phyloP scores from a whole-genome alignment of 192 early-diverging fungal species.

The Coemansia sp. region DNA sequence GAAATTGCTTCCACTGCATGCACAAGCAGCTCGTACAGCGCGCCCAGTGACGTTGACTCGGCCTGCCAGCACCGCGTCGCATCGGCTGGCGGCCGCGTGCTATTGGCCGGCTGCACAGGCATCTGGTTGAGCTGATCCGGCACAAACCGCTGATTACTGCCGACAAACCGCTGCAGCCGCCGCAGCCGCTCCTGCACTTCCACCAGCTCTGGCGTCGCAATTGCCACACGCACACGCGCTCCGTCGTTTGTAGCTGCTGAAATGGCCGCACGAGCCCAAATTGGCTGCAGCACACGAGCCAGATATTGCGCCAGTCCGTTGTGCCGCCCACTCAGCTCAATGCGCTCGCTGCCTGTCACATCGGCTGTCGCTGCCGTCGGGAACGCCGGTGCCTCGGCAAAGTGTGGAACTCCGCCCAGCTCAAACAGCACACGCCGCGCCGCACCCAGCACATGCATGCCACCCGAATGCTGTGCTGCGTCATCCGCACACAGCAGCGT shows the following conservation, averaged over 20 bases:
- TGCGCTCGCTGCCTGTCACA: slow-evolving; percentile 17
- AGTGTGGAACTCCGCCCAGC: slow-evolving; percentile 45
- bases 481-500: slow-evolving; percentile 62
- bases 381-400: slow-evolving; percentile 35
- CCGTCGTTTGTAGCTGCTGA: slow-evolving; percentile 1
- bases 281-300: slow-evolving; percentile 65
- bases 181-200: slow-evolving; percentile 50
- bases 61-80: slow-evolving; percentile 56
- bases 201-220: slow-evolving; percentile 34
- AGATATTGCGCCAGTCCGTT: slow-evolving; percentile 78
- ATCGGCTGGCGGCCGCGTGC: slow-evolving; percentile 30
- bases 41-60: slow-evolving; percentile 62
- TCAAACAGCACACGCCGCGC: slow-evolving; percentile 51
- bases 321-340: slow-evolving; percentile 68
- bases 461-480: neutral
- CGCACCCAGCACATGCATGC: slow-evolving; percentile 34
- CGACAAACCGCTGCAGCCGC: slow-evolving; percentile 52
- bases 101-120: slow-evolving; percentile 47
- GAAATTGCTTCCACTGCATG: slow-evolving; percentile 66
- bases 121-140: slow-evolving; percentile 54
- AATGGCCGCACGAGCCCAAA: slow-evolving; percentile 64
- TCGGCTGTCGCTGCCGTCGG: neutral
- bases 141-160: slow-evolving; percentile 56
- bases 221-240: slow-evolving; percentile 36
- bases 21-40: slow-evolving; percentile 59